Percentiles rank a stretch among this genome's conserved stretches.
These are phyloP conservation scores for Phlyctochytrium arcticum DNA, from an alignment of 192 early-diverging fungal genomes.

Conservation along the genomic window DNA sequence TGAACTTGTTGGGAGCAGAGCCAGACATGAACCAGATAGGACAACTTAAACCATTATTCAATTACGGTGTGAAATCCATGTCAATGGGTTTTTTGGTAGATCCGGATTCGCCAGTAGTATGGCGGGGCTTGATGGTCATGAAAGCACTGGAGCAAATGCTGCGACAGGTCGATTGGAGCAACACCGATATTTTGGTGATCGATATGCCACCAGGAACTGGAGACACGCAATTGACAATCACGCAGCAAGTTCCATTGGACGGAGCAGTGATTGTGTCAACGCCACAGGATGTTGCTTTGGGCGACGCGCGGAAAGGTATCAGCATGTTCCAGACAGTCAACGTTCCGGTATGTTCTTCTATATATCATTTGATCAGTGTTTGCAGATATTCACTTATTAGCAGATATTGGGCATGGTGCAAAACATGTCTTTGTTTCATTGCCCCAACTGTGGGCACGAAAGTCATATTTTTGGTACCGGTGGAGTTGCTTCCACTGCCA, in stretches of 20 bases:
- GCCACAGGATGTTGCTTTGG: constrained; percentile 84
- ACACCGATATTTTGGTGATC: constrained; percentile 74
- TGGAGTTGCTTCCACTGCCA: constrained; percentile 47
- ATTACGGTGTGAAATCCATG: constrained; percentile 89
- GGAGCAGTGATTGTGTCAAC: constrained; percentile 86
- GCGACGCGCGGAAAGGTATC: constrained; percentile 73
- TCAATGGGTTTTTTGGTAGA: constrained; percentile 85
- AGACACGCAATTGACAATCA: constrained; percentile 81
- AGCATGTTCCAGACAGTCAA: constrained; percentile 81
- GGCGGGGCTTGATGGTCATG: constrained; percentile 94
- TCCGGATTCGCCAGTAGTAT: constrained; percentile 72
- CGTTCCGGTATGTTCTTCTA: constrained; percentile 59
- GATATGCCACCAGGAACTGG: constrained; percentile 93
- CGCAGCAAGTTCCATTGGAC: constrained; percentile 67
- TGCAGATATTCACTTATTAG: not conserved
- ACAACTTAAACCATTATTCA: constrained; percentile 64
- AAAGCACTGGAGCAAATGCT: constrained; percentile 85
- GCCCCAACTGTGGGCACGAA: constrained; percentile 74
- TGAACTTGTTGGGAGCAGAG: constrained; percentile 69
- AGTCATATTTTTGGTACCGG: constrained; percentile 76
- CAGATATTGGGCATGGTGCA: constrained; percentile 84
- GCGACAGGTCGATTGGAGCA: constrained; percentile 77
- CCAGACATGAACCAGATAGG: constrained; percentile 59
- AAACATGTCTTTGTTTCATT: constrained; percentile 82
- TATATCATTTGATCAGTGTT: not conserved